Evolutionary conservation across 805 yeast genomes (phyloP), one percentile per base, ranked within the genome.

Genomic region (Metschnikowia borealis): DNA sequence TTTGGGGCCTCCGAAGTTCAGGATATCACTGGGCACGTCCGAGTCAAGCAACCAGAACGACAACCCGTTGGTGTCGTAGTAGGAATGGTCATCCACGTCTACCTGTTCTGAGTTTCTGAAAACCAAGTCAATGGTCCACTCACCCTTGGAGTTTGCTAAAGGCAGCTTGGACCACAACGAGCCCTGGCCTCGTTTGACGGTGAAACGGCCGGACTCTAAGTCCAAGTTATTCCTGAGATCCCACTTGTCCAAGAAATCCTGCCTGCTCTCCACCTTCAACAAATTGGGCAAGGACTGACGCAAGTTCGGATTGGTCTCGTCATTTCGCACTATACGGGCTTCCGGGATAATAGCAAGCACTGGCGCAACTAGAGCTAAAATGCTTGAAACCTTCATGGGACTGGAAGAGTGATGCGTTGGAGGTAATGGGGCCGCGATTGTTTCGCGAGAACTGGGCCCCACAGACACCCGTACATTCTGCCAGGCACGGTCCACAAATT

Each of bases 41-140:
- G 54, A 47, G 34, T 72, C 72, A n/a, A 80, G 59, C 33, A 83
- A 63, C 79, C 84, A 83, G 43, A 85, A 65, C 0, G 86, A 70
- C 21, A 84, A 59, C 0, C 89, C 89, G 58, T 86, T 81, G n/a
- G 54, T 45, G 26, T 62, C 67, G 38, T 51, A 56, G 54, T 51
- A 69, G 14, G 50, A 40, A 39, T 62, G 56, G 52, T 70, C 75
- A 31, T 55, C 54, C 17, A 50, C 70, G 6, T 51, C 53, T 8
- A 55, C 54, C 10, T 59, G 68, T 6, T 87, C 87, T 6, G 79
- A 63, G 43, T 87, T 80, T 65, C 94, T 77, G 56, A 85, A 76
- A 2, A 85, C 79, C 42, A 80, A 61, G 56, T 86, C 90, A 8
- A 82, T 56, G 0, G 91, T 78, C 76, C 83, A 82, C 51, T 73